phyloP scores from a whole-genome alignment of 371 early-diverging fungal species.

The Blyttiomyces sp. region DNA sequence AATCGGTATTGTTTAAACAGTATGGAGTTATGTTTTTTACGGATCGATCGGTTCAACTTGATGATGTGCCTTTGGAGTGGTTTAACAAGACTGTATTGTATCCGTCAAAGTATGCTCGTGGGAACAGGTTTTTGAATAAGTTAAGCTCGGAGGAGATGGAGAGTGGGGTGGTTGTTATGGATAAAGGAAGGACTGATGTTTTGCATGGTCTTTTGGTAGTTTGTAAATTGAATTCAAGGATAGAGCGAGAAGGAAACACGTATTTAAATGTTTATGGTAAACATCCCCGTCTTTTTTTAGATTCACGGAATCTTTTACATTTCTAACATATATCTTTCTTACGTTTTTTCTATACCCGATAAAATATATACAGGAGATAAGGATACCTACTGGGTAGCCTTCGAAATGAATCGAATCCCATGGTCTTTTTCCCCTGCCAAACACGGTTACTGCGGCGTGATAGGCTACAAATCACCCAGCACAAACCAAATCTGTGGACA shows the following conservation, averaged over 20 bases:
- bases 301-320: conserved; percentile 10
- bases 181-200: conserved; percentile 18
- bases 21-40: conserved; percentile 60
- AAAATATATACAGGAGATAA: neutral
- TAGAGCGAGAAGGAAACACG: conserved; percentile 18
- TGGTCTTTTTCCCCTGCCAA: conserved; percentile 14
- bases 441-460: conserved; percentile 12
- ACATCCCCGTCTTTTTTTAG: conserved; percentile 6
- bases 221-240: conserved; percentile 30
- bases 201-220: conserved; percentile 26
- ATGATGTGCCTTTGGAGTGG: neutral
- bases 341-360: neutral
- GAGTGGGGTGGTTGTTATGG: conserved; percentile 36
- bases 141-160: conserved; percentile 33
- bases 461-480: conserved; percentile 12
- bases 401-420: conserved; percentile 13
- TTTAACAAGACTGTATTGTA: conserved; percentile 11
- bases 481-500: conserved; percentile 22
- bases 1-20: conserved; percentile 51
- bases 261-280: conserved; percentile 30
- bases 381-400: conserved; percentile 27
- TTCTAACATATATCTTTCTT: neutral
- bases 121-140: conserved; percentile 1
- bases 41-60: conserved; percentile 40
- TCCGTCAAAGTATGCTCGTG: conserved; percentile 8